Conservation (phyloP, 2,329 filamentous ascomycete species). For the Cadophora sp. region DNA sequence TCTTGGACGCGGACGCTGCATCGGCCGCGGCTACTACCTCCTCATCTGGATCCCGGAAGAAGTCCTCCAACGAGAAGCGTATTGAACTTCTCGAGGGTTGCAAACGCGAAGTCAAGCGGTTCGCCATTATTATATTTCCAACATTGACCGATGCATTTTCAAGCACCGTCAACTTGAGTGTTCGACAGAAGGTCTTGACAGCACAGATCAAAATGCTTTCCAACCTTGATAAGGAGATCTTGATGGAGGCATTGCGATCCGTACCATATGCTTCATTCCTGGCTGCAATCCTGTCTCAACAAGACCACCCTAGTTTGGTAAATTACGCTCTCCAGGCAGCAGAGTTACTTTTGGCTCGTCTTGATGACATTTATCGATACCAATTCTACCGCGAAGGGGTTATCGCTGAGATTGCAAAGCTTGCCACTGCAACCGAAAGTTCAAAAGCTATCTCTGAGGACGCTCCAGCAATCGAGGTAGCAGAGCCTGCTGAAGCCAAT, state of each 20-base stretch:
- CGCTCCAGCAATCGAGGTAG: constrained; percentile 27
- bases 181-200: constrained; percentile 91
- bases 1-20: constrained; percentile 49
- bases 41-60: constrained; percentile 53
- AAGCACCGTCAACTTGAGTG: constrained; percentile 93
- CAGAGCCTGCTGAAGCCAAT: constrained; percentile 44
- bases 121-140: constrained; percentile 90
- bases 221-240: constrained; percentile 84
- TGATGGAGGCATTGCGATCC: constrained; percentile 83
- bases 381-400: constrained; percentile 98
- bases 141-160: constrained; percentile 97
- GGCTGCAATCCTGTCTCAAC: constrained; percentile 92
- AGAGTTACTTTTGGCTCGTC: constrained; percentile 81
- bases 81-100: constrained; percentile 83
- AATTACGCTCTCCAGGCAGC: constrained; percentile 88
- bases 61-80: constrained; percentile 77
- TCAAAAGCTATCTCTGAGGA: constrained; percentile 35
- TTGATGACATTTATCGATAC: constrained; percentile 89
- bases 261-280: constrained; percentile 96
- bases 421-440: constrained; percentile 58
- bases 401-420: constrained; percentile 85
- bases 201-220: constrained; percentile 99
- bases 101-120: constrained; percentile 85
- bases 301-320: constrained; percentile 88
- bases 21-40: constrained; percentile 52